A percentile compares a stretch with the other conserved stretches of the same genome.
Conservation (phyloP, 345 rosid species). For the Acer saccharum region DNA sequence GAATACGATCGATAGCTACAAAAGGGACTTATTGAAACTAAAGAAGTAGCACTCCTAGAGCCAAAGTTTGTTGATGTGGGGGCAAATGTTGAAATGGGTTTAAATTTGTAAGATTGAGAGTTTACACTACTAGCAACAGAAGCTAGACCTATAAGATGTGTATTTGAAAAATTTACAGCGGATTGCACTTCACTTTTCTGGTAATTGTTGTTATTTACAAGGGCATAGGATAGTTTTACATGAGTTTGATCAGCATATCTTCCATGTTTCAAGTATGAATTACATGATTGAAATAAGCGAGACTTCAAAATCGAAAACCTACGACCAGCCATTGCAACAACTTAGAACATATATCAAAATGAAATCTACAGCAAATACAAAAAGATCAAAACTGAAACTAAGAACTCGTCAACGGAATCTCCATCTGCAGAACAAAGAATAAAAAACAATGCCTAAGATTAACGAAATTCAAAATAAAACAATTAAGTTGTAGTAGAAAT, state of each 20-base stretch:
- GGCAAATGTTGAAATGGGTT: conserved; percentile 20
- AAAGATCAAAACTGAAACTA: conserved; percentile 14
- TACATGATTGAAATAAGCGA: conserved; percentile 17
- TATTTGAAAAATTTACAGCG: conserved; percentile 20
- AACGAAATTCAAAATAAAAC: background rate
- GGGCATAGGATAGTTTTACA: conserved; percentile 22
- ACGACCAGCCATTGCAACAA: conserved; percentile 47
- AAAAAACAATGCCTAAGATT: background rate
- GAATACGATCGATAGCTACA: conserved; percentile 32
- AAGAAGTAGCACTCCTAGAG: conserved; percentile 25
- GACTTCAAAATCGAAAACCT: conserved; percentile 35
- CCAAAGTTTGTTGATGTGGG: conserved; percentile 22
- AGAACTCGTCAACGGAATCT: conserved; percentile 1
- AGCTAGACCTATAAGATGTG: conserved; percentile 16
- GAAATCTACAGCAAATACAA: conserved; percentile 2
- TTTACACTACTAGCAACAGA: conserved; percentile 7
- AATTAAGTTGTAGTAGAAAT: background rate
- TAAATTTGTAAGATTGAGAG: conserved; percentile 19
- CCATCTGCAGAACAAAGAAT: conserved; percentile 16
- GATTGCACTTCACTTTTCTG: conserved; percentile 15
- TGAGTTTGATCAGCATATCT: conserved; percentile 24
- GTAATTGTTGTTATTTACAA: conserved; percentile 15
- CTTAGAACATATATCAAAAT: background rate
- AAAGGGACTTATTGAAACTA: conserved; percentile 35
- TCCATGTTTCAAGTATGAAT: conserved; percentile 13